Conservation (phyloP, 805 yeast genomes). For the Candida nemodendra region DNA sequence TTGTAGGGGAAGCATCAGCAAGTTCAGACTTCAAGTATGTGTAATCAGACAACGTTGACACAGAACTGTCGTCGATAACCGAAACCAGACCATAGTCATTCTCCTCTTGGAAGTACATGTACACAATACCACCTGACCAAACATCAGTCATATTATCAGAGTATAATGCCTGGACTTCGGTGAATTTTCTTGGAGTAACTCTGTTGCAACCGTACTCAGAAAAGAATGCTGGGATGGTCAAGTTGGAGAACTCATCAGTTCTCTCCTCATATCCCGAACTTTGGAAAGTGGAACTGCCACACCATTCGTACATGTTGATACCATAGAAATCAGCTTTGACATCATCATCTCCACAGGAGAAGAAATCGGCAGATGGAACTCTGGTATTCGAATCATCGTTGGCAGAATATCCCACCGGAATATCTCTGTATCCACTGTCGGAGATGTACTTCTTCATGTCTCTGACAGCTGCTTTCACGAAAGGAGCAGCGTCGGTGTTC, state of each 20-base stretch:
- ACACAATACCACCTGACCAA: constrained; percentile 93
- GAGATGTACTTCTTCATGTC: constrained; percentile 78
- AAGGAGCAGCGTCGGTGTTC: constrained; percentile 88
- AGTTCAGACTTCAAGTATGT: constrained; percentile 53
- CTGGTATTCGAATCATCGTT: constrained; percentile 86
- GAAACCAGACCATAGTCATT: constrained; percentile 81
- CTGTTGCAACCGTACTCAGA: constrained; percentile 88
- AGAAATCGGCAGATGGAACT: constrained; percentile 75
- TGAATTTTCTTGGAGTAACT: constrained; percentile 69
- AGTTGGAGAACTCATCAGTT: constrained; percentile 68
- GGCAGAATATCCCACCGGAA: constrained; percentile 94
- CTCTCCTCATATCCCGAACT: constrained; percentile 68
- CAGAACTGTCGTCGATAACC: constrained; percentile 40
- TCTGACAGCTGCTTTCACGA: constrained; percentile 93
- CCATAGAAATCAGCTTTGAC: constrained; percentile 79
- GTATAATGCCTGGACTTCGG: constrained; percentile 70
- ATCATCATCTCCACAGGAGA: constrained; percentile 71
- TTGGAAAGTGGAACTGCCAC: constrained; percentile 61
- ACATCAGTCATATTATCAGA: constrained; percentile 76
- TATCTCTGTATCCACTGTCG: constrained; percentile 61
- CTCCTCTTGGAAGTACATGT: constrained; percentile 85
- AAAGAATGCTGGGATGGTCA: constrained; percentile 79
- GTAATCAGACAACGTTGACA: constrained; percentile 63
- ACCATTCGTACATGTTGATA: constrained; percentile 87
- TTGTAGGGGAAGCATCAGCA: constrained; percentile 50